Conservation (phyloP, 164 flowering plant genomes). For the Vitis amurensis region DNA sequence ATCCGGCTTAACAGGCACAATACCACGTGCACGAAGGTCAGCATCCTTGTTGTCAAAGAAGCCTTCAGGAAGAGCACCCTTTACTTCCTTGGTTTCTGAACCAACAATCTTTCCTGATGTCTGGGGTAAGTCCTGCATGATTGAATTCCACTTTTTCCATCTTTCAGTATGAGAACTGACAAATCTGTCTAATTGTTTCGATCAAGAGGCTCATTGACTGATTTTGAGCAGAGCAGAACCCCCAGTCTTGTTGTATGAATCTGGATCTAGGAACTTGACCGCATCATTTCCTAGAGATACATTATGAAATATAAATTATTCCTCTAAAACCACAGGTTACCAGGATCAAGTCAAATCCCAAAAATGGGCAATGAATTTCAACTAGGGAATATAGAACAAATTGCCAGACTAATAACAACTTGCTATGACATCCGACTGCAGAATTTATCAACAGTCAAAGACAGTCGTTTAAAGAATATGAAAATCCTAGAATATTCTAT, state of each 20-base stretch:
- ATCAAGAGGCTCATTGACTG: conserved; percentile 7
- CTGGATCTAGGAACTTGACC: conserved; percentile 9
- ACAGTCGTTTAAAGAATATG: no score
- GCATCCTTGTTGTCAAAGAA: conserved; percentile 95
- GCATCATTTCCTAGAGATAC: conserved; percentile 8
- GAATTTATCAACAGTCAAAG: no score
- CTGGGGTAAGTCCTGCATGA: conserved; percentile 22
- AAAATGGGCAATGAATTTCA: no score
- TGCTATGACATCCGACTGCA: no score
- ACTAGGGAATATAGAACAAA: no score
- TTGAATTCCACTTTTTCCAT: conserved; percentile 14
- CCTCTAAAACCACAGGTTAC: background rate
- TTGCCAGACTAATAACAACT: no score
- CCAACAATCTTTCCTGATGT: conserved; percentile 16
- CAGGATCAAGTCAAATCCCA: no score
- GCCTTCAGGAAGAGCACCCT: conserved; percentile 85
- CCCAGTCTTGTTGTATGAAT: conserved; percentile 7
- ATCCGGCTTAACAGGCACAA: conserved; percentile 79
- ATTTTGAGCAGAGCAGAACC: conserved; percentile 21
- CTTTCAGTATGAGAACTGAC: conserved; percentile 14
- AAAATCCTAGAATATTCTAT: no score
- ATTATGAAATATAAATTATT: background rate
- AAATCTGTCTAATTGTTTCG: conserved; percentile 19
- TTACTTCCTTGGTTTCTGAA: conserved; percentile 51
- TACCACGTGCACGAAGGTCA: conserved; percentile 92